Evolutionary conservation across 805 yeast genomes (phyloP), one percentile per base, ranked within the genome.

Genomic region (Saturnispora silvae): DNA sequence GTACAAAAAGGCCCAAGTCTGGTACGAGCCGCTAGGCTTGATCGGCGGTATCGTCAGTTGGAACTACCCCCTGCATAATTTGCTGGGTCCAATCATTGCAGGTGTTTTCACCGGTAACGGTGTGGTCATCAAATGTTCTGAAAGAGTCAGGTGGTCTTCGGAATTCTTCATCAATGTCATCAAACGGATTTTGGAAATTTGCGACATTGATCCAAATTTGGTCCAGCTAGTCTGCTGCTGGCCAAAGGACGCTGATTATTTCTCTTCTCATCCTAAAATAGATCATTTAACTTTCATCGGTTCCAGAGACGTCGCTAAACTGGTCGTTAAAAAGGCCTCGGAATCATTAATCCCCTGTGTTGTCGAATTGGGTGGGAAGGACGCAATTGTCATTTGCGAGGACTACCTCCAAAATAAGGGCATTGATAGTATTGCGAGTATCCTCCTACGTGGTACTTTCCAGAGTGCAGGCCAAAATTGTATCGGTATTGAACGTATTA

Each of bases 401-500:
- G 92, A 84, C 47, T 80, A 73, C 28, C 64, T 72, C 44, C 75
- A 77, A 45, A 46, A 61, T 20, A 52, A 61, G 20, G 58, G 61
- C 4, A 46, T 72, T 29, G 57, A 66, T 7, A 60, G 68, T 4
- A 61, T 80, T 29, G 77, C 95, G 0, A 83, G 95, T 13, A 76
- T 86, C 19, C 70, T 92, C 28, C 70, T 92, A 80, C 70, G 99
- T 52, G 99, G 98, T 25, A 80, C 95, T 1, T 92, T 89, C 64
- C 99, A 92, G 61, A 81, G 95, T 37, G 82, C 95, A 0, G 99
- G 99, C 10, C 99, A 92, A 61, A 92, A 92, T 56, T 92, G 99
- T 63, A 92, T 92, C 51, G 97, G 99, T 27, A 82, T 92, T 38
- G 99, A 92, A 61, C 70, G 98, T 40, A 94, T 92, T 5, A 79